phyloP scores from a whole-genome alignment of 2,329 filamentous ascomycete species.

The Aspergillus amoenus region DNA sequence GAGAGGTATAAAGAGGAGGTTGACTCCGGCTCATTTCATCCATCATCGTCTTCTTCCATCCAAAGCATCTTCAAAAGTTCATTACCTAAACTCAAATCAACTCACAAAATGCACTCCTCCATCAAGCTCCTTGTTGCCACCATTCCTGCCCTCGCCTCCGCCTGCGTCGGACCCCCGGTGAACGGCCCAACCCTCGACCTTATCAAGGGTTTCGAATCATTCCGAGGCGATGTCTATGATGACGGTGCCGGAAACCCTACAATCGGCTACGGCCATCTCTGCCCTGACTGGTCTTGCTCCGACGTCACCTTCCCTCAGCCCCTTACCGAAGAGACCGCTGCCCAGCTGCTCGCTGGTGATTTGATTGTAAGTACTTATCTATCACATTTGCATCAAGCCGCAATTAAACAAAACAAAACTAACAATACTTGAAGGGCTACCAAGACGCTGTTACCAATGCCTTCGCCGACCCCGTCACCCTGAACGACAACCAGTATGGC shows the following conservation, averaged over 20 bases:
- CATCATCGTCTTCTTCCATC: not conserved
- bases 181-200: conserved; percentile 37
- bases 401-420: conserved; percentile 15
- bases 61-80: not conserved
- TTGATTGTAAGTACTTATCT: conserved; percentile 28
- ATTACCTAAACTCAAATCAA: not conserved
- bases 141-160: conserved; percentile 4
- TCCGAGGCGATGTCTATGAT: conserved; percentile 27
- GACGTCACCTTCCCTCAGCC: conserved; percentile 51
- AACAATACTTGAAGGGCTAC: conserved; percentile 26
- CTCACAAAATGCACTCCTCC: conserved; percentile 5
- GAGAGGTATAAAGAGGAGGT: not conserved
- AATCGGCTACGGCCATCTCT: conserved; percentile 54
- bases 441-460: conserved; percentile 44
- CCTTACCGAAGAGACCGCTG: conserved; percentile 43
- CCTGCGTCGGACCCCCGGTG: conserved; percentile 23
- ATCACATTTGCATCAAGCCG: not conserved
- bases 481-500: conserved; percentile 55
- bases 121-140: conserved; percentile 3
- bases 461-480: conserved; percentile 33
- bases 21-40: not conserved
- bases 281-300: conserved; percentile 41
- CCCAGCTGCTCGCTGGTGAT: conserved; percentile 43
- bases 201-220: conserved; percentile 41
- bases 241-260: conserved; percentile 52